These are phyloP conservation scores for Nidularia pulvinata DNA, from an alignment of 768 basidiomycete species.

Conservation along the genomic window DNA sequence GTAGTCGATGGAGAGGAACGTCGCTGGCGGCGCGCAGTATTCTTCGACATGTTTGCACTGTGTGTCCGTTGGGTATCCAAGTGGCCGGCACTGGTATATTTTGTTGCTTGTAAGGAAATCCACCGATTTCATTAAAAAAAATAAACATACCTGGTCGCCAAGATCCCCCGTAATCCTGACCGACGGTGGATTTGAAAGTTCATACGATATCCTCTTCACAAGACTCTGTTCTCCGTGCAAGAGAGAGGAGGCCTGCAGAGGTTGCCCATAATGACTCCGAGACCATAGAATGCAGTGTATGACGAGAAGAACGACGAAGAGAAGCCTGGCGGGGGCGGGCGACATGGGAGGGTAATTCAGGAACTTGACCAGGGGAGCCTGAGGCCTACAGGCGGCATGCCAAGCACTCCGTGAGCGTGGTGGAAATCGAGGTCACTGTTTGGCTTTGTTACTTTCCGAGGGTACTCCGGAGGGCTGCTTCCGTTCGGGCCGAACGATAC, in stretches of 20 bases:
- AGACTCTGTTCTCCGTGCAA: slow-evolving; percentile 28
- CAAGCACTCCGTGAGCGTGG: no score
- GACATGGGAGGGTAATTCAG: slow-evolving; percentile 37
- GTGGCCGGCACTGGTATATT: slow-evolving; percentile 60
- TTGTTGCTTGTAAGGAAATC: neutral
- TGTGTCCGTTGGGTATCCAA: slow-evolving; percentile 43
- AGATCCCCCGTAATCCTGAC: slow-evolving; percentile 6
- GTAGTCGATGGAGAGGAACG: slow-evolving; percentile 73
- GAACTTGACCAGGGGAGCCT: no score
- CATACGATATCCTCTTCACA: slow-evolving; percentile 39
- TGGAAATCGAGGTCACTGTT: no score
- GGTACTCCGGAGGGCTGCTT: no score
- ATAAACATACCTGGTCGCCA: slow-evolving; percentile 2
- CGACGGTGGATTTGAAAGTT: slow-evolving; percentile 25
- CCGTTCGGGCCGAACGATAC: no score
- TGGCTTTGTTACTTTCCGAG: no score
- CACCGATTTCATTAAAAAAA: neutral
- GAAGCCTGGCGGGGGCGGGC: slow-evolving; percentile 38
- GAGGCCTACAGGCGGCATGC: no score
- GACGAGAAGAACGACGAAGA: slow-evolving; percentile 52
- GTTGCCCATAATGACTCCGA: slow-evolving; percentile 46
- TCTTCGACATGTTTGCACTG: slow-evolving; percentile 70
- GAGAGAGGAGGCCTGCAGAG: slow-evolving; percentile 14
- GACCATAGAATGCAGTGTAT: slow-evolving; percentile 70
- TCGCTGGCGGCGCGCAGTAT: slow-evolving; percentile 56